Evolutionary conservation across 1,284 basidiomycete species (phyloP).

Genomic region (Ustilago nuda): DNA sequence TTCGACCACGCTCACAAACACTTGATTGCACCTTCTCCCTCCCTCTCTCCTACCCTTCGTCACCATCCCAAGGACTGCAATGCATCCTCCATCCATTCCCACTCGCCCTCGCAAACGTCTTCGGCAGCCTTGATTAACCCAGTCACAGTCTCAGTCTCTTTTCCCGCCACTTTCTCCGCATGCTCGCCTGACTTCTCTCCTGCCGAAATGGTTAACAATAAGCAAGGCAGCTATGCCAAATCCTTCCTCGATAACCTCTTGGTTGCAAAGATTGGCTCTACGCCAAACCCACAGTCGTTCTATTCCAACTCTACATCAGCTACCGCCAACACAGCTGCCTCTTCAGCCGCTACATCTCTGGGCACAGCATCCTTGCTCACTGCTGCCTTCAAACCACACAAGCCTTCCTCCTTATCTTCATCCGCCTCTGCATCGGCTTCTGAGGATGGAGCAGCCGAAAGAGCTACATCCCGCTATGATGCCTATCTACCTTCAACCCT

Average conservation of each 20-base stretch:
- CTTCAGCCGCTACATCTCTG: conserved; percentile 25
- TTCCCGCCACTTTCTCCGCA: conserved; percentile 5
- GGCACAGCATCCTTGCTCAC: conserved; percentile 33
- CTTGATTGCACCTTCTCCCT: no score
- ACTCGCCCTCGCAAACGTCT: conserved; percentile 45
- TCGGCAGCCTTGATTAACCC: conserved; percentile 40
- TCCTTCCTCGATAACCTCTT: conserved; percentile 45
- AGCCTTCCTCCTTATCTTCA: conserved; percentile 52
- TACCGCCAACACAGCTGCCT: conserved; percentile 16
- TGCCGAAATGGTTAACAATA: conserved; percentile 25
- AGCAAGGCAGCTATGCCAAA: conserved; percentile 36
- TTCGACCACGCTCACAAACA: no score
- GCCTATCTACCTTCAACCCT: conserved; percentile 29
- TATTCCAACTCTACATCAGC: conserved; percentile 25
- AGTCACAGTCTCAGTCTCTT: neutral
- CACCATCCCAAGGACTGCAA: conserved; percentile 15
- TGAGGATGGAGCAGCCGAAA: conserved; percentile 40
- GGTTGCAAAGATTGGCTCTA: conserved; percentile 20
- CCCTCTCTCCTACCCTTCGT: no score
- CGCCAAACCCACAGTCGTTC: conserved; percentile 14
- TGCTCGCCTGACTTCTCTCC: conserved; percentile 4
- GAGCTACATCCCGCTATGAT: conserved; percentile 21
- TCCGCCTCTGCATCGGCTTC: conserved; percentile 55
- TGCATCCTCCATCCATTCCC: conserved; percentile 32
- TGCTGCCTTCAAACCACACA: conserved; percentile 47